Evolutionary conservation across 176 grass and related monocot genomes (phyloP).

Genomic region (Ananas comosus): DNA sequence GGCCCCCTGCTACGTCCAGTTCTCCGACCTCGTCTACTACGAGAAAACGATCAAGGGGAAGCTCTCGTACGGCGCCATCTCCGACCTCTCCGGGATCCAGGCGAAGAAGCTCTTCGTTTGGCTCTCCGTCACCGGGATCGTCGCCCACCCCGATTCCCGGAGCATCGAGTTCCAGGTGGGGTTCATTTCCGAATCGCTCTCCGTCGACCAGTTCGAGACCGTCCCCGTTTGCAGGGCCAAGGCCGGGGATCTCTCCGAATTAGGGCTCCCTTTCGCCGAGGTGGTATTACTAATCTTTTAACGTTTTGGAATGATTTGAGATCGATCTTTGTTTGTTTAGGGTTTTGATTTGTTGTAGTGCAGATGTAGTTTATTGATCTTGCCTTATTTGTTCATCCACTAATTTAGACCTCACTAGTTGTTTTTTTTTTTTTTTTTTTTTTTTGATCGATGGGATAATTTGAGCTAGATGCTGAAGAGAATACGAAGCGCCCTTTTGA

Average conservation of each 20-base stretch:
- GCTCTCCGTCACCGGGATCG: conserved; percentile 48
- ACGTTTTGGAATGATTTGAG: no score
- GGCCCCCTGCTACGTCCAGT: conserved; percentile 58
- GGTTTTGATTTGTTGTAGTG: no score
- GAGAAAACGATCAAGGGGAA: conserved; percentile 37
- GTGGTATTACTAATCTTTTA: no score
- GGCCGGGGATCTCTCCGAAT: conserved; percentile 14
- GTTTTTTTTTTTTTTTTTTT: no score
- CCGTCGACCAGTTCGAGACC: conserved; percentile 34
- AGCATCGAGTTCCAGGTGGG: conserved; percentile 54
- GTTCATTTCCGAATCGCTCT: conserved; percentile 41
- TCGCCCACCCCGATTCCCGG: conserved; percentile 33
- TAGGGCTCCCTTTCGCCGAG: no score
- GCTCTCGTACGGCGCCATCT: conserved; percentile 43
- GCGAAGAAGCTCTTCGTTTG: conserved; percentile 76
- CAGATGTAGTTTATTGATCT: no score
- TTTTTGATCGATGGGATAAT: no score
- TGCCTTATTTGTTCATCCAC: no score
- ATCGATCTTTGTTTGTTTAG: no score
- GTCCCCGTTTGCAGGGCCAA: conserved; percentile 34
- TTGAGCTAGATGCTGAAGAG: no score
- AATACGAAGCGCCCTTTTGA: no score
- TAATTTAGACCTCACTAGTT: no score
- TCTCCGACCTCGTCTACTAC: conserved; percentile 59
- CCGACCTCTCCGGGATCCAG: conserved; percentile 54